These are phyloP conservation scores for Cercospora citrullina DNA, from an alignment of 2,329 filamentous ascomycete species.

Conservation along the genomic window DNA sequence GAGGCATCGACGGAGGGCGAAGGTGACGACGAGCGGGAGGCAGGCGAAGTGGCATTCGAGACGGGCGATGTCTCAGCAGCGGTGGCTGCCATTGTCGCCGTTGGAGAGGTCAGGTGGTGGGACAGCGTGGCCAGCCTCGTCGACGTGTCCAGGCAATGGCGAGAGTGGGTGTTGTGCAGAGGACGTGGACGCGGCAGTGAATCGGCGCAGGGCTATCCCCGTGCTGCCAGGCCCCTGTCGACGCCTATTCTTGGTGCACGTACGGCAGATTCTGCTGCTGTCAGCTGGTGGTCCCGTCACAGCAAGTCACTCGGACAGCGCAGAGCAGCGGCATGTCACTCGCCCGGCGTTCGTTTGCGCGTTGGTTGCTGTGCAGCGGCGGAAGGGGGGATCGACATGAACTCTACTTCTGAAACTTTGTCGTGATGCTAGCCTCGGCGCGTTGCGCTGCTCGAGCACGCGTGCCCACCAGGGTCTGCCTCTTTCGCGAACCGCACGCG, in stretches of 20 bases:
- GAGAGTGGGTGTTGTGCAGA: not conserved
- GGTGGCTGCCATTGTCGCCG: conserved; percentile 8
- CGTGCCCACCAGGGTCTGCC: not conserved
- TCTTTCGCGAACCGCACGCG: not conserved
- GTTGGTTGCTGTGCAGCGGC: not conserved
- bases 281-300: not conserved
- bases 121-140: not conserved
- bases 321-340: not conserved
- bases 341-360: not conserved
- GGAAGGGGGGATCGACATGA: not conserved
- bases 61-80: conserved; percentile 23
- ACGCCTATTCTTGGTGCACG: not conserved
- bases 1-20: conserved; percentile 63
- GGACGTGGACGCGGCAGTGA: not conserved
- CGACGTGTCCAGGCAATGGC: not conserved
- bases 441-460: conserved; percentile 1
- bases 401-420: not conserved
- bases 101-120: not conserved
- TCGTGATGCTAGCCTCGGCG: not conserved
- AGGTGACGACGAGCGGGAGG: conserved; percentile 59
- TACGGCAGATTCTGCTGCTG: not conserved
- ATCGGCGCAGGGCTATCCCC: not conserved
- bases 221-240: not conserved
- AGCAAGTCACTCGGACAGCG: not conserved
- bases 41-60: conserved; percentile 33